Percentiles rank a stretch among this genome's conserved stretches.
Evolutionary conservation across 805 yeast species (phyloP).

Genomic region (Metschnikowia borealis): DNA sequence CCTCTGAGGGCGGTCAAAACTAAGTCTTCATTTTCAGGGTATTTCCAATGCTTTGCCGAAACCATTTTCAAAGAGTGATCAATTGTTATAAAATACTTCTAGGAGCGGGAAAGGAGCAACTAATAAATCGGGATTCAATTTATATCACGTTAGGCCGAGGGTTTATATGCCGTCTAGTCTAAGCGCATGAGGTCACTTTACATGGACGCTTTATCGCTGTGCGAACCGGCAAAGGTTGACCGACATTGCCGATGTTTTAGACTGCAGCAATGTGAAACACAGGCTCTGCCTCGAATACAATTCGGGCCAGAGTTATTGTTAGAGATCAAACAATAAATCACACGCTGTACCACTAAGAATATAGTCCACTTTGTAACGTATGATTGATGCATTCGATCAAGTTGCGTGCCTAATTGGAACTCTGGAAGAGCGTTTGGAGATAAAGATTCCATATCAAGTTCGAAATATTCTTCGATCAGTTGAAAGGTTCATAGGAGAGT

Average conservation of each 20-base stretch:
- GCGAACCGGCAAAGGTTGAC: not conserved
- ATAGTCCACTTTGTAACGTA: not conserved
- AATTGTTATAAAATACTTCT: not conserved
- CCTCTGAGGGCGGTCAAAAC: slow-evolving; percentile 50
- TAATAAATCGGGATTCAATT: not conserved
- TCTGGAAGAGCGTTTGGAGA: too few relatives aligned
- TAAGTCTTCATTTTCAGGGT: slow-evolving; percentile 39
- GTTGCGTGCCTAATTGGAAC: not conserved
- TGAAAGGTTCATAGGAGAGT: too few relatives aligned
- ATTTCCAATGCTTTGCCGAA: slow-evolving; percentile 47
- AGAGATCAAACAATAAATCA: not conserved
- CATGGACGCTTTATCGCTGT: not conserved
- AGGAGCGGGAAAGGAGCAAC: not conserved
- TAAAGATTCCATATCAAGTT: too few relatives aligned
- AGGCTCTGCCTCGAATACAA: not conserved
- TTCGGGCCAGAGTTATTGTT: not conserved
- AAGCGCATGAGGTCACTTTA: not conserved
- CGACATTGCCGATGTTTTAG: not conserved
- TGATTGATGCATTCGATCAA: not conserved
- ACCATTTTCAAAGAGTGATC: slow-evolving; percentile 5
- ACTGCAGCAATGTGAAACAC: not conserved
- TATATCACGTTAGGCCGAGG: not conserved
- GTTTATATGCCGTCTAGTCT: not conserved
- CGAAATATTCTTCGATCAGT: too few relatives aligned
- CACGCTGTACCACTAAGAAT: not conserved